Evolutionary conservation across 306 rosid species (phyloP), one percentile per base, ranked within the genome.

Genomic region (Quercus cerris): DNA sequence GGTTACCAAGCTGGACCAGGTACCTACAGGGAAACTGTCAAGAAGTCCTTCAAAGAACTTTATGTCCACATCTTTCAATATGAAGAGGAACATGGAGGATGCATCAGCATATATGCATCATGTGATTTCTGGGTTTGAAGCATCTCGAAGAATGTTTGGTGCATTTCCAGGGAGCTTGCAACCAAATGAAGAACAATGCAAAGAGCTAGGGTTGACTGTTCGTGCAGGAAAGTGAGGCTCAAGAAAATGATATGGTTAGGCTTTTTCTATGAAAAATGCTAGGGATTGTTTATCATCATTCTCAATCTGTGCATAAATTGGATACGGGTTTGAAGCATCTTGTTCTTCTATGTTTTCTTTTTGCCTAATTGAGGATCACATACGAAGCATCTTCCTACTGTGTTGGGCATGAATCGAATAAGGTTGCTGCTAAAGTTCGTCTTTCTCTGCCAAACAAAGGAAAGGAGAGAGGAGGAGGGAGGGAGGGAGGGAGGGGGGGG

Each of bases 131-230:
- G 98, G 99, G 67, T 90, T 86, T 70, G 99, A 93, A 83, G 49
- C 80, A 68, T 81, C 98, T 6, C 87, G 99, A 69, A 85, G 82
- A 86, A 33, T 93, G 23, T 95, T 95, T 54, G 99, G 99, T 77
- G 99, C 97, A 54, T 84, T 93, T 85, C 98, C 99, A 27, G 80
- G 79, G 49, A 95, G 88, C 84, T 82, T 95, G 93, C 85, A 84
- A 78, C 98, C 99, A 22, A 94, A 95, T 81, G 96, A 95, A 83
- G 82, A 85, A 73, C 91, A 82, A 72, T 30, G 96, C 77, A 79
- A 89, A 85, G 98, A 95, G 76, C 94, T 95, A 8, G 96, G 96
- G 77, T 81, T 91, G 82, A 73, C 85, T 54, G 27, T 70, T 54
- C 70, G 88, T 67, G 66, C 84, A 3, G 77, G 22, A n/a, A 82